phyloP scores from a whole-genome alignment of 2,329 filamentous ascomycete species.

The Iodosphaeria phyllophila region DNA sequence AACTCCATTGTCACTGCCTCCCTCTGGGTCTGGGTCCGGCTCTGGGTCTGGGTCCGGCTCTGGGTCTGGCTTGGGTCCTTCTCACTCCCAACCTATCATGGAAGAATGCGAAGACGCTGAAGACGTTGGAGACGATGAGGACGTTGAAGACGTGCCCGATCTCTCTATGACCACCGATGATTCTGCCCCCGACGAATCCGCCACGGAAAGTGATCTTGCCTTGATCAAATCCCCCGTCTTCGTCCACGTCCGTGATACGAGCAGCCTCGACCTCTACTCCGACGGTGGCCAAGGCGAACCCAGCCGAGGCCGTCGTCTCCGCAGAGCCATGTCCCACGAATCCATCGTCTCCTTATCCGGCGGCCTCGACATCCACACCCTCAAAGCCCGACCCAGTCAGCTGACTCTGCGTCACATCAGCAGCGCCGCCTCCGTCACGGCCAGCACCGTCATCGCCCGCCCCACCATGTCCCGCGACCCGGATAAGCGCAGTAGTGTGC shows the following conservation, averaged over 20 bases:
- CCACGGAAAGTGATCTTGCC: constrained; percentile 12
- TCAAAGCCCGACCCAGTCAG: constrained; percentile 59
- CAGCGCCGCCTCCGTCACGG: constrained; percentile 31
- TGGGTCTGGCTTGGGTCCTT: too few species aligned
- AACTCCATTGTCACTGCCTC: constrained; percentile 8
- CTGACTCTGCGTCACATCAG: constrained; percentile 39
- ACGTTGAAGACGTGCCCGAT: constrained; percentile 13
- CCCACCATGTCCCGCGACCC: constrained; percentile 32
- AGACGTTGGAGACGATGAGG: constrained; percentile 13
- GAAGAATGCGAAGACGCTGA: constrained; percentile 15
- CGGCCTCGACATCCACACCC: constrained; percentile 76
- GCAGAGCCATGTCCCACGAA: constrained; percentile 61
- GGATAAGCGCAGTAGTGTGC: constrained; percentile 29
- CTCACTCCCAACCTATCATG: constrained; percentile 10
- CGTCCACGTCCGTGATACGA: constrained; percentile 7
- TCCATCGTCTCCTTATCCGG: constrained; percentile 75
- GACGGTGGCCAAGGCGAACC: constrained; percentile 14
- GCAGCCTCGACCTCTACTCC: constrained; percentile 10
- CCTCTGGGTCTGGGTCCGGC: too few species aligned
- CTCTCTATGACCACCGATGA: constrained; percentile 15
- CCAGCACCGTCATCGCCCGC: constrained; percentile 33
- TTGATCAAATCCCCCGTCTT: too few species aligned
- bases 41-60: too few species aligned
- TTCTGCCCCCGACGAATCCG: constrained; percentile 15
- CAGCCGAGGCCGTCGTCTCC: constrained; percentile 28